phyloP scores from a whole-genome alignment of 139 green algal species.

The Coelastrella sp. region DNA sequence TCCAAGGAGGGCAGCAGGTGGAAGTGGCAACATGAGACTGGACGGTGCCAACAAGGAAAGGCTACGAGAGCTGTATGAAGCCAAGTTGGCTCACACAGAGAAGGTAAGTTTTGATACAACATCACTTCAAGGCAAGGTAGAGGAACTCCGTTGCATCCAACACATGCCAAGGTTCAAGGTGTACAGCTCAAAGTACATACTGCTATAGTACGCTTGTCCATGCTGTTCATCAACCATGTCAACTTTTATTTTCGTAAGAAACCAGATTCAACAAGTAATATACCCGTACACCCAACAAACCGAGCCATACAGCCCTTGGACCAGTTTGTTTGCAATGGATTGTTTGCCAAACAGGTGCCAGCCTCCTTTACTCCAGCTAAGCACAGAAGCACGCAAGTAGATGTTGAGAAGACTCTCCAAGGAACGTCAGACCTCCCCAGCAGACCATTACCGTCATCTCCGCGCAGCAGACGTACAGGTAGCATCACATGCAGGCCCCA shows the following conservation, averaged over 20 bases:
- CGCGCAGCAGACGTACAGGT: not conserved
- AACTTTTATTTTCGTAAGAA: too few species aligned
- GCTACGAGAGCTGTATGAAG: slow-evolving; percentile 1
- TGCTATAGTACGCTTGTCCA: too few species aligned
- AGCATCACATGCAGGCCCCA: not conserved
- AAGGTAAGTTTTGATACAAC: not conserved
- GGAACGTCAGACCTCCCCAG: slow-evolving; percentile 29
- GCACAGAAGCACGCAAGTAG: slow-evolving; percentile 38
- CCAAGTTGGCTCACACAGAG: not conserved
- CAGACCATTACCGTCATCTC: not conserved
- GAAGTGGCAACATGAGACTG: slow-evolving; percentile 26
- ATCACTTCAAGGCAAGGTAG: not conserved
- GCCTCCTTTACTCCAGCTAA: slow-evolving; percentile 3
- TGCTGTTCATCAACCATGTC: too few species aligned
- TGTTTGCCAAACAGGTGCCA: too few species aligned
- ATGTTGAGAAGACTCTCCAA: not conserved
- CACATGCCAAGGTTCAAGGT: not conserved
- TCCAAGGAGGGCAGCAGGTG: too few species aligned
- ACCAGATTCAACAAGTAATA: too few species aligned
- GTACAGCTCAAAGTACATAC: not conserved
- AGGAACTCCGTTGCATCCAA: not conserved
- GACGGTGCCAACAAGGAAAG: slow-evolving; percentile 14
- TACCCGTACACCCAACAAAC: too few species aligned
- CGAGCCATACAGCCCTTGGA: too few species aligned
- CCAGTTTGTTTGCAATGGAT: too few species aligned